Conservation (phyloP, 2,329 filamentous ascomycete species). For the Ceratocystiopsis sp. region DNA sequence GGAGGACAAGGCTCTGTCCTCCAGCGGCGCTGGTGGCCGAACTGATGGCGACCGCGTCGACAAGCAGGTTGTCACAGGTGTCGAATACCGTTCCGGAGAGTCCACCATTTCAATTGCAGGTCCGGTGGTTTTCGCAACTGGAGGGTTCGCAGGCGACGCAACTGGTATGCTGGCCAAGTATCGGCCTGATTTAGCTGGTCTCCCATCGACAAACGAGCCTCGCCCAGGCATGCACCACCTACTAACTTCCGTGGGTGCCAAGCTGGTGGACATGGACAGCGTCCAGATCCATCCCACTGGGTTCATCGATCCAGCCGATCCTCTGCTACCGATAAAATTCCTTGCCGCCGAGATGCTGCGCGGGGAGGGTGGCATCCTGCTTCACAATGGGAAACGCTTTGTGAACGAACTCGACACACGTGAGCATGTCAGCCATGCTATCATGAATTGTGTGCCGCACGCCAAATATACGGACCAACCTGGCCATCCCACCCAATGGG, state of each 20-base stretch:
- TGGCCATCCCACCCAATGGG: slow-evolving; percentile 37
- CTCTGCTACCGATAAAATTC: slow-evolving; percentile 95
- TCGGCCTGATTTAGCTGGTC: slow-evolving; percentile 77
- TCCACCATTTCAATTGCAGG: slow-evolving; percentile 58
- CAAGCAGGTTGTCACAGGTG: slow-evolving; percentile 46
- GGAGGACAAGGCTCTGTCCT: no score
- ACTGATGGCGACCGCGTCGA: neutral
- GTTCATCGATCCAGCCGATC: slow-evolving; percentile 94
- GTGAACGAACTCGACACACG: slow-evolving; percentile 95
- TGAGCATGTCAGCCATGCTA: slow-evolving; percentile 98
- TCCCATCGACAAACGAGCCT: slow-evolving; percentile 69
- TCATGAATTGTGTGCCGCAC: slow-evolving; percentile 24
- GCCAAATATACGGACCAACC: no score
- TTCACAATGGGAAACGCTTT: slow-evolving; percentile 86
- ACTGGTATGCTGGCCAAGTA: slow-evolving; percentile 82
- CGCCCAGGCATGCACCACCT: slow-evolving; percentile 46
- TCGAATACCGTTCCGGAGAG: slow-evolving; percentile 69
- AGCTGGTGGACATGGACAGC: slow-evolving; percentile 99
- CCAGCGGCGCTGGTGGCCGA: slow-evolving; percentile 2
- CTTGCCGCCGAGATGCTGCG: slow-evolving; percentile 94
- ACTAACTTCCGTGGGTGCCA: slow-evolving; percentile 73
- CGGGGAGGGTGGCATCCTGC: slow-evolving; percentile 89
- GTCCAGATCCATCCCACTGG: slow-evolving; percentile 97
- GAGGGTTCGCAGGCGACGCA: slow-evolving; percentile 96
- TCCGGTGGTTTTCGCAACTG: slow-evolving; percentile 83